Evolutionary conservation across 805 yeast genomes (phyloP).

Genomic region (Torulaspora indica): DNA sequence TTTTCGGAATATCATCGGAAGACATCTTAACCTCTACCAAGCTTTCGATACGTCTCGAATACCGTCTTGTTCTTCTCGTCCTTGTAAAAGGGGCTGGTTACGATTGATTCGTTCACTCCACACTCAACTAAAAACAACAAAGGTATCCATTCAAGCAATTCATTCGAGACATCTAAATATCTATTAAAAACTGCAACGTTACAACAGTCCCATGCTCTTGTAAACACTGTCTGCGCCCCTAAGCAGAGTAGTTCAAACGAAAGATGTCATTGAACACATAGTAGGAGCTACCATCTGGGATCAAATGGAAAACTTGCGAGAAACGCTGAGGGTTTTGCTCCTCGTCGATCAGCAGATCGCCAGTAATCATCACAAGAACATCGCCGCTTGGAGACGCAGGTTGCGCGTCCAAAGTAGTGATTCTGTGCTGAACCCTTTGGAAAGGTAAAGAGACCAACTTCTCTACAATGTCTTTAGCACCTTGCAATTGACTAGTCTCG

Average conservation of each 20-base stretch:
- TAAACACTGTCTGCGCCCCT: neutral
- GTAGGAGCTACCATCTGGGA: slow-evolving; percentile 87
- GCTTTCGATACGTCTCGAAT: neutral
- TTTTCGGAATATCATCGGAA: slow-evolving; percentile 21
- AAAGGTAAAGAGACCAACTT: slow-evolving; percentile 86
- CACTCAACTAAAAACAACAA: neutral
- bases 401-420: slow-evolving; percentile 94
- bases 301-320: slow-evolving; percentile 95
- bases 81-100: neutral
- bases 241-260: slow-evolving; percentile 81
- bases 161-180: slow-evolving; percentile 2
- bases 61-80: neutral
- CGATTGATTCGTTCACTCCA: neutral
- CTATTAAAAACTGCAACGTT: slow-evolving; percentile 2
- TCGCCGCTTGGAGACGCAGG: slow-evolving; percentile 93
- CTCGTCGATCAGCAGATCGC: slow-evolving; percentile 85
- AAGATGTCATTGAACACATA: slow-evolving; percentile 95
- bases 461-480: slow-evolving; percentile 88
- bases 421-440: slow-evolving; percentile 87
- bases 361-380: slow-evolving; percentile 95
- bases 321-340: slow-evolving; percentile 94
- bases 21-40: slow-evolving; percentile 8
- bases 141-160: neutral
- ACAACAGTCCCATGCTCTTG: neutral
- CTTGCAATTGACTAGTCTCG: slow-evolving; percentile 91